Base-by-base conservation (phyloP, 2,329 filamentous ascomycete genomes). In the Sphaerostilbella broomeana region DNA sequence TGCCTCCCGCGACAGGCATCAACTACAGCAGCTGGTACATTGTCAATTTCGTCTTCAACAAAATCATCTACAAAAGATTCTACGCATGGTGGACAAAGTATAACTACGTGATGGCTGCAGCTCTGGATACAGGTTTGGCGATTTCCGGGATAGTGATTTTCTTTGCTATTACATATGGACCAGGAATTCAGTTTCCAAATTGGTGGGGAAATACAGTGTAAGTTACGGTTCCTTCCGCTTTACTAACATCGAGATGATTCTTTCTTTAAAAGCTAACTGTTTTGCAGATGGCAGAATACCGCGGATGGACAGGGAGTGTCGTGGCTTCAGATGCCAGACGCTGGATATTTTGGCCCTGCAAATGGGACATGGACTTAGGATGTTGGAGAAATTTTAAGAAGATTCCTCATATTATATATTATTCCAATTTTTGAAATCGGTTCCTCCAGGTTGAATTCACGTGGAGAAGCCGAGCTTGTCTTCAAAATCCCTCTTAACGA, bases 401-500 rank as follows among this genome's bases (percentile, higher is more conserved):
- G n/a, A n/a, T n/a, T n/a, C n/a, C n/a, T n/a, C n/a, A n/a, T n/a
- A n/a, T n/a, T n/a, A n/a, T n/a, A n/a, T n/a, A n/a, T n/a, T n/a
- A n/a, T n/a, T n/a, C n/a, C n/a, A n/a, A n/a, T n/a, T n/a, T n/a
- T n/a, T n/a, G n/a, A n/a, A n/a, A n/a, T n/a, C n/a, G n/a, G n/a
- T n/a, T n/a, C n/a, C n/a, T n/a, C n/a, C n/a, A n/a, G n/a, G n/a
- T n/a, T n/a, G n/a, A n/a, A n/a, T n/a, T n/a, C n/a, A n/a, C n/a
- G n/a, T n/a, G n/a, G n/a, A n/a, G n/a, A n/a, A n/a, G n/a, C n/a
- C n/a, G n/a, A n/a, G n/a, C n/a, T n/a, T 6, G 17, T 10, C 18
- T 7, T 51, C 53, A 51, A 75, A 62, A 42, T 71, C 68, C 4
- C 42, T 48, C 20, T 55, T 55, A 40, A 77, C 52, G 11, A 73